Evolutionary conservation across 306 rosid genomes (phyloP), one percentile per base, ranked within the genome.

Genomic region (Citrullus amarus): DNA sequence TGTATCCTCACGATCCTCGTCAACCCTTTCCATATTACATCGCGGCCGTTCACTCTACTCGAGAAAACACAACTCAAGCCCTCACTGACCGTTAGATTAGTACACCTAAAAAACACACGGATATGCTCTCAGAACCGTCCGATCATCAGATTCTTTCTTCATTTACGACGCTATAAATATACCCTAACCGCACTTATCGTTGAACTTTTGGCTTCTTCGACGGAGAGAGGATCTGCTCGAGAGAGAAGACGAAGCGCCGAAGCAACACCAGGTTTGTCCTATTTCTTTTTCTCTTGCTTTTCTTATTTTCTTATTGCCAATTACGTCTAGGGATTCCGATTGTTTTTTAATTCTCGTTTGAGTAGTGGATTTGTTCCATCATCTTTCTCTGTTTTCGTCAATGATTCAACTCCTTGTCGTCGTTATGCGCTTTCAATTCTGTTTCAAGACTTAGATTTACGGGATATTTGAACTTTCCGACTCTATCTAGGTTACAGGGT

Each of bases 51-150:
- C 56, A 76, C 39, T 3, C 3, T 25, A 11, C 56, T 38, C 54
- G 36, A 60, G 79, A 76, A 72, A 76, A 76, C 79, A 76, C 79
- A 76, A 56, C 79, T 76, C 15, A 58, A 20, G 9, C 36, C 79
- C 22, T 76, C 69, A 39, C 22, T 76, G 39, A 22, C 79, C 79
- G 79, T 76, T 44, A 76, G 79, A 76, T 76, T 76, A 41, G 56
- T 14, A 38, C 69, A 58, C 16, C 55, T 11, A 60, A 76, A 66
- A 75, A 58, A 76, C 79, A 76, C 79, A 76, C n/a, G 79, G 79
- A 76, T 76, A 9, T 38, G 69, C 69, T 48, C 17, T 77, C 55
- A 8, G 20, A 8, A 57, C 80, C 80, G 79, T 76, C 28, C 79
- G 79, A 76, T 76, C 39, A 36, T 3, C 22, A n/a, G 55, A 39